A percentile compares a stretch with the other conserved stretches of the same genome.
These are phyloP conservation scores for Kwoniella dejecticola DNA, from an alignment of 768 basidiomycete genomes.

Conservation along the genomic window DNA sequence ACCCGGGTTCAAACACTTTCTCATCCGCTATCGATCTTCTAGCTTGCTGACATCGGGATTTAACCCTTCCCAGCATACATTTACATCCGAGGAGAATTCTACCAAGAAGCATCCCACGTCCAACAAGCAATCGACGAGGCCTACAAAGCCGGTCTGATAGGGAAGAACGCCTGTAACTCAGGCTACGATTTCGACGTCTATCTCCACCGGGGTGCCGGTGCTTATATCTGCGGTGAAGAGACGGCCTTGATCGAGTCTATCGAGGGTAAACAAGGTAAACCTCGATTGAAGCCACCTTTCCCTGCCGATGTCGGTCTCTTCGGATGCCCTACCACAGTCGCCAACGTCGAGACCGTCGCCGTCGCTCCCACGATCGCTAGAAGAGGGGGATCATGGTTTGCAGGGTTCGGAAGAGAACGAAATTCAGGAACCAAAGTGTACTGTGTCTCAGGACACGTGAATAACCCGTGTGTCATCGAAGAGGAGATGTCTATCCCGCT, in stretches of 20 bases:
- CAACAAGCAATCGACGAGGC: slow-evolving; percentile 96
- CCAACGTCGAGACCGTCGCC: slow-evolving; percentile 97
- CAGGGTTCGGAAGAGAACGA: slow-evolving; percentile 82
- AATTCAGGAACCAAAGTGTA: slow-evolving; percentile 97
- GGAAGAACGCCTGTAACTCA: slow-evolving; percentile 85
- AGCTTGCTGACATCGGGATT: too few relatives aligned
- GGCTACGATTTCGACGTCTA: slow-evolving; percentile 98
- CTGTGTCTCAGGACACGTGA: slow-evolving; percentile 96
- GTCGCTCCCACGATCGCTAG: slow-evolving; percentile 96
- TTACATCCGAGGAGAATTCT: slow-evolving; percentile 98
- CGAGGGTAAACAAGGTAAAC: slow-evolving; percentile 98
- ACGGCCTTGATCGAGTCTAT: slow-evolving; percentile 95
- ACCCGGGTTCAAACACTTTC: too few relatives aligned
- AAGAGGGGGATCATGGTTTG: slow-evolving; percentile 87
- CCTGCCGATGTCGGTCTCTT: slow-evolving; percentile 97
- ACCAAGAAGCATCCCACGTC: slow-evolving; percentile 89
- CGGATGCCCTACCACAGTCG: slow-evolving; percentile 94
- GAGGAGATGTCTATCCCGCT: slow-evolving; percentile 99
- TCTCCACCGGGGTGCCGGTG: slow-evolving; percentile 96
- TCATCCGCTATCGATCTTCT: too few relatives aligned
- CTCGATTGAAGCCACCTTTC: slow-evolving; percentile 96
- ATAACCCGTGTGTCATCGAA: slow-evolving; percentile 96
- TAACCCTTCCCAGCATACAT: slow-evolving; percentile 83
- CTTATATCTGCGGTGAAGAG: slow-evolving; percentile 98
- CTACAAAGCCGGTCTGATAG: slow-evolving; percentile 82